These are phyloP conservation scores for Batkoa obscura DNA, from an alignment of 371 early-diverging fungal genomes.

Conservation along the genomic window DNA sequence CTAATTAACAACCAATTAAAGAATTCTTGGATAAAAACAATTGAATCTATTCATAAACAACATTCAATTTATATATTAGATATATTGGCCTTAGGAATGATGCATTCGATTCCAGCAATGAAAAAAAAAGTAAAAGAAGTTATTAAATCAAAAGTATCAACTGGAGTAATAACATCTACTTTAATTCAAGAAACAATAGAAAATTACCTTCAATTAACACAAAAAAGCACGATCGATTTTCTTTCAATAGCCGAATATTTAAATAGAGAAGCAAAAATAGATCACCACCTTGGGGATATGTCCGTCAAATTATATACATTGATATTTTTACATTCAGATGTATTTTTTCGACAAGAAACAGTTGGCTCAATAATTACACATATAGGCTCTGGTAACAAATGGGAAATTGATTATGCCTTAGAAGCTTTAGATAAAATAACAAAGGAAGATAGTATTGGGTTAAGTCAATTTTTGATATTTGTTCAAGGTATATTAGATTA, in stretches of 20 bases:
- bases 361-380: constrained; percentile 59
- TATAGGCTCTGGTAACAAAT: constrained; percentile 48
- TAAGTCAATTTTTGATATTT: constrained; percentile 41
- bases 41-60: constrained; percentile 13
- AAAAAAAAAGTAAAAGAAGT: constrained; percentile 39
- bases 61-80: constrained; percentile 28
- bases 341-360: constrained; percentile 55
- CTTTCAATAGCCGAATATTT: constrained; percentile 38
- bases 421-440: constrained; percentile 33
- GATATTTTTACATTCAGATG: constrained; percentile 31
- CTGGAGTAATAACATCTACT: constrained; percentile 30
- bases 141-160: neutral
- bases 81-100: constrained; percentile 36
- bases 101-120: constrained; percentile 38
- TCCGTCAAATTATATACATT: constrained; percentile 27
- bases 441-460: constrained; percentile 18
- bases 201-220: no score
- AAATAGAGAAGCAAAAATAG: constrained; percentile 28
- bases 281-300: constrained; percentile 19
- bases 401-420: constrained; percentile 46
- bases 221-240: constrained; percentile 30
- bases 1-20: neutral
- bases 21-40: neutral
- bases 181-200: constrained; percentile 30
- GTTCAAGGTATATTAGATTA: constrained; percentile 64